A percentile compares a stretch with the other conserved stretches of the same genome.
These are phyloP conservation scores for Ambrosia artemisiifolia DNA, from an alignment of 129 eudicot genomes.

Conservation along the genomic window DNA sequence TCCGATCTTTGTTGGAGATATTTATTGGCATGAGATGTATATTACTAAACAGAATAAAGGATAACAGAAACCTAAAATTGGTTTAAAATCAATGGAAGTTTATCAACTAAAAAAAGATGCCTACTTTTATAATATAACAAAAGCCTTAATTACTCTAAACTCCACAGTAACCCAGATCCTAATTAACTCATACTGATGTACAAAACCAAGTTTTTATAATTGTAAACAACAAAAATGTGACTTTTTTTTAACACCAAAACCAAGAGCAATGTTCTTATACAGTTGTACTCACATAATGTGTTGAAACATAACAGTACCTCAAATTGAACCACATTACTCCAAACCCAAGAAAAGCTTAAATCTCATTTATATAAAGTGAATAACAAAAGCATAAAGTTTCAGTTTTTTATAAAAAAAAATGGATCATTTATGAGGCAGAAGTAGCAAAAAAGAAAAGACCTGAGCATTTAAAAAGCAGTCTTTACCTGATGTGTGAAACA, in stretches of 20 bases:
- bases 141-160: conserved; percentile 21
- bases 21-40: no score
- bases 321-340: conserved; percentile 8
- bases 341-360: conserved; percentile 29
- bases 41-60: no score
- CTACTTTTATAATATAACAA: conserved; percentile 1
- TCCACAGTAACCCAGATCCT: conserved; percentile 30
- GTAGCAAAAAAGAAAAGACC: no score
- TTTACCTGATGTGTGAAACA: no score
- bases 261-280: conserved; percentile 7
- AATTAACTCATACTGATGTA: neutral
- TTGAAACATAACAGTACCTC: neutral
- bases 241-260: conserved; percentile 16
- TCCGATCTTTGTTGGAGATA: no score
- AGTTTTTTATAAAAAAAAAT: no score
- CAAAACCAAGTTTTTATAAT: neutral
- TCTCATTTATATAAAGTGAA: conserved; percentile 22
- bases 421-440: no score
- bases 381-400: neutral
- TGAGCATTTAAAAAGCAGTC: no score
- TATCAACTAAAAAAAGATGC: neutral
- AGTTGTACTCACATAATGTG: conserved; percentile 6
- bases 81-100: conserved; percentile 14
- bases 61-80: no score
- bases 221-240: conserved; percentile 4